Evolutionary conservation across 495 filamentous ascomycete species (phyloP).

Genomic region (Penicillium macrosclerotiorum): DNA sequence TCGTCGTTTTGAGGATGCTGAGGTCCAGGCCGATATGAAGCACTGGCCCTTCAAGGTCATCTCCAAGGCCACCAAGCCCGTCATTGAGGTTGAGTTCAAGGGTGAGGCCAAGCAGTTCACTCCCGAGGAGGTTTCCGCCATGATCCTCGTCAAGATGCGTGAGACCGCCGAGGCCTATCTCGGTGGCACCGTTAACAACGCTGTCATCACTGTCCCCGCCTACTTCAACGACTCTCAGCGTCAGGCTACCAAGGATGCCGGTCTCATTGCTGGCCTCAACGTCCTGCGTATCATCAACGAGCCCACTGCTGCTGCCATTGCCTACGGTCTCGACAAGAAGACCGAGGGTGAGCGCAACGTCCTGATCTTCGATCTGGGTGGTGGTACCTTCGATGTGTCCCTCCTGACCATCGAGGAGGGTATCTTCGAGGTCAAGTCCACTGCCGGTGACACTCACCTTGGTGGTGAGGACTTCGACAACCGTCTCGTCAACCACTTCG

Average conservation of each 20-base stretch:
- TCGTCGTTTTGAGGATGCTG: slow-evolving; percentile 88
- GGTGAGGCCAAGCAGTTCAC: slow-evolving; percentile 93
- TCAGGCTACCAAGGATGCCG: slow-evolving; percentile 98
- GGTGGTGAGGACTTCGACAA: slow-evolving; percentile 99
- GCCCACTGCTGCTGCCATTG: slow-evolving; percentile 87
- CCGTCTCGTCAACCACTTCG: slow-evolving; percentile 94
- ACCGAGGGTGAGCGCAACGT: slow-evolving; percentile 95
- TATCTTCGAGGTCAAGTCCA: slow-evolving; percentile 99
- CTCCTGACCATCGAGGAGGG: slow-evolving; percentile 98
- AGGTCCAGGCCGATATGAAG: slow-evolving; percentile 97
- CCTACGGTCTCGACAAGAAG: slow-evolving; percentile 85
- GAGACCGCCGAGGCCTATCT: slow-evolving; percentile 97
- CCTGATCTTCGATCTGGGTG: slow-evolving; percentile 98
- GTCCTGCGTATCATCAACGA: slow-evolving; percentile 99
- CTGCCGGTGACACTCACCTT: slow-evolving; percentile 97
- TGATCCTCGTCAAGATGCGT: slow-evolving; percentile 96
- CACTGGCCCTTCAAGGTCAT: slow-evolving; percentile 98
- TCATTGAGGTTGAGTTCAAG: slow-evolving; percentile 94
- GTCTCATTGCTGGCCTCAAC: slow-evolving; percentile 95
- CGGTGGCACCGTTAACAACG: slow-evolving; percentile 95
- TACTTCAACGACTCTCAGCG: slow-evolving; percentile 99
- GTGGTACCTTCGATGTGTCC: slow-evolving; percentile 99
- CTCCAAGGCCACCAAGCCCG: slow-evolving; percentile 83
- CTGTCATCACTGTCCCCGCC: slow-evolving; percentile 95
- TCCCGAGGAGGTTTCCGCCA: slow-evolving; percentile 95